Percentiles rank a stretch among this genome's conserved stretches.
phyloP scores from a whole-genome alignment of 805 yeast genomes.

The Candida tibetensis region DNA sequence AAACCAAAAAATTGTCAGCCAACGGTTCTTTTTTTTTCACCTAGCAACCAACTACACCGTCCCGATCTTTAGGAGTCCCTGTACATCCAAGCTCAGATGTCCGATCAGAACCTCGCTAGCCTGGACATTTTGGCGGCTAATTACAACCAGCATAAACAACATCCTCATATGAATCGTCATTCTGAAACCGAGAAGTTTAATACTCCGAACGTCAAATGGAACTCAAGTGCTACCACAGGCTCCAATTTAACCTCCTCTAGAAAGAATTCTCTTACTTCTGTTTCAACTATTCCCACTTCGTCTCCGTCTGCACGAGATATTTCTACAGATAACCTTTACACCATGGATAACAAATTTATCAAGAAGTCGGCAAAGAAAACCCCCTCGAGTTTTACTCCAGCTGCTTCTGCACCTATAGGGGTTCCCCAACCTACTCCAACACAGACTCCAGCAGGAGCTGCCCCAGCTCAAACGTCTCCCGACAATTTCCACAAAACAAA shows the following conservation, averaged over 20 bases:
- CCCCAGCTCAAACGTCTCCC: slow-evolving; percentile 2
- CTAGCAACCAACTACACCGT: too few relatives aligned
- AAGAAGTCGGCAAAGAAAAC: slow-evolving; percentile 32
- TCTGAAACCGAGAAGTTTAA: too few relatives aligned
- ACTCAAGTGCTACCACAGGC: too few relatives aligned
- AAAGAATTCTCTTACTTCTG: slow-evolving; percentile 7
- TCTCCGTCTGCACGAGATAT: slow-evolving; percentile 24
- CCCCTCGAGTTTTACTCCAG: slow-evolving; percentile 4
- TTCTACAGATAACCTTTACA: slow-evolving; percentile 39
- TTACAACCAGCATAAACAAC: too few relatives aligned
- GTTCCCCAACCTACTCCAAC: background rate
- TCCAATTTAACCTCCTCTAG: slow-evolving; percentile 4
- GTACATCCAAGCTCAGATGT: too few relatives aligned
- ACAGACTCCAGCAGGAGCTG: slow-evolving; percentile 1
- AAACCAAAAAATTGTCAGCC: too few relatives aligned
- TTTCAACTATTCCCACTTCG: slow-evolving; percentile 5
- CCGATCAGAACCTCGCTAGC: too few relatives aligned
- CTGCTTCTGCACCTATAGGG: slow-evolving; percentile 6
- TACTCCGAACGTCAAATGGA: too few relatives aligned
- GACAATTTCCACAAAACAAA: slow-evolving; percentile 12
- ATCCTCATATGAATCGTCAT: too few relatives aligned
- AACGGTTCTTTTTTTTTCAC: too few relatives aligned
- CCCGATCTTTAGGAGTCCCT: too few relatives aligned
- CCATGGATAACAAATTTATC: slow-evolving; percentile 38
- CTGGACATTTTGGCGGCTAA: too few relatives aligned